Evolutionary conservation across 805 yeast genomes (phyloP).

Genomic region (Saccharomycopsis sp.): DNA sequence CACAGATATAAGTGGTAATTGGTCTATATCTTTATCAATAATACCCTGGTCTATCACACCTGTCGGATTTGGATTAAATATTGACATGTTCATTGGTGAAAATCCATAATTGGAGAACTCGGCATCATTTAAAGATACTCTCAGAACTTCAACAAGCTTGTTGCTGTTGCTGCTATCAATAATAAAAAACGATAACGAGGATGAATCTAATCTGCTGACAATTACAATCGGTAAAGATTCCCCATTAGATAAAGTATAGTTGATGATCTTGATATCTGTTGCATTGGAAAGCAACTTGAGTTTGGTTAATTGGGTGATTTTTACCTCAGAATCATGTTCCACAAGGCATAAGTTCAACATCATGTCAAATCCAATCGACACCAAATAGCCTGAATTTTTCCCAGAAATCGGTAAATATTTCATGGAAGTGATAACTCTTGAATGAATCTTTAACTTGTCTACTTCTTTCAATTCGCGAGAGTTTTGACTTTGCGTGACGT

Average conservation of each 20-base stretch:
- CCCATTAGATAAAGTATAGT: slow-evolving; percentile 22
- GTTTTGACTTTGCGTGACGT: slow-evolving; percentile 14
- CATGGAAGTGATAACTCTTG: slow-evolving; percentile 33
- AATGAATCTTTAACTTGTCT: slow-evolving; percentile 31
- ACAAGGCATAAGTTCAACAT: slow-evolving; percentile 34
- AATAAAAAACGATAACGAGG: slow-evolving; percentile 45
- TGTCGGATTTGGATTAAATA: slow-evolving; percentile 22
- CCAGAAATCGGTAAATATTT: slow-evolving; percentile 23
- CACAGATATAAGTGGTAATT: slow-evolving; percentile 40
- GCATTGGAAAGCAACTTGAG: slow-evolving; percentile 44
- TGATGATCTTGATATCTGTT: slow-evolving; percentile 40
- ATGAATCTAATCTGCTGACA: slow-evolving; percentile 55
- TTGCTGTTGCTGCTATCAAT: not conserved
- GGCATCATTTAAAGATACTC: slow-evolving; percentile 64
- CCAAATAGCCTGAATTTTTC: slow-evolving; percentile 32
- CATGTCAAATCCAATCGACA: slow-evolving; percentile 58
- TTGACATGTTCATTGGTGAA: slow-evolving; percentile 43
- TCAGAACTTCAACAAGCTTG: slow-evolving; percentile 32
- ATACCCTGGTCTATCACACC: not conserved
- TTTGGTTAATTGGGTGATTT: slow-evolving; percentile 23
- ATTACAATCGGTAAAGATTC: slow-evolving; percentile 35
- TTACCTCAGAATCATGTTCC: slow-evolving; percentile 17
- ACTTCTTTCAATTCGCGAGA: not conserved
- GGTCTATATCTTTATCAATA: slow-evolving; percentile 9
- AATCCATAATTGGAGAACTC: slow-evolving; percentile 62